Evolutionary conservation across 1,139 yeast species (phyloP), one percentile per base, ranked within the genome.

Genomic region (Saccharomycopsis hybrid): DNA sequence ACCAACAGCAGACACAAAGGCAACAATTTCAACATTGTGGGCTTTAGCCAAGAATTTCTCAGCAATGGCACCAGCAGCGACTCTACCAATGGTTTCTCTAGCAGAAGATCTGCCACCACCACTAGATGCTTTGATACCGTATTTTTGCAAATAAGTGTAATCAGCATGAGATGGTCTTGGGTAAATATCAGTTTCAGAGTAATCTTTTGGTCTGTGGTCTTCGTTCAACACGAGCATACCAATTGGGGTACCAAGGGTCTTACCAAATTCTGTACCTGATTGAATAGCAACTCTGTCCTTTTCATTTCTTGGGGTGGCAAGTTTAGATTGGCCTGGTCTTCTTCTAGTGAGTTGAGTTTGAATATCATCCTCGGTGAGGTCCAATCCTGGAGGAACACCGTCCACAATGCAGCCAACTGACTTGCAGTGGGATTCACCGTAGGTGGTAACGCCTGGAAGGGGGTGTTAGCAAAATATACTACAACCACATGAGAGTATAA

Each of bases 121-220:
- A n/a, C 39, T 36, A 36, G 39, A 36, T 5, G 39, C 39, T 24
- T 36, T 36, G 39, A 36, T 36, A 36, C 39, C 98, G 70, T 92
- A 92, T 69, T 92, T 92, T 58, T 78, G 76, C 62, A 87, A 75
- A 69, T 92, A 92, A 28, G 98, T 92, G 77, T 77, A 89, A 69
- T 92, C 98, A 13, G 98, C 98, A 68, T 92, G 98, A 43, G 96
- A 86, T 29, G 98, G 98, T 67, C 98, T 81, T 57, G 98, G 98
- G 72, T 83, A 92, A 57, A 85, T 76, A 64, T 90, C 97, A 66
- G 95, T 90, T 63, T 90, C 97, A 31, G 88, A 78, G 73, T 92
- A 92, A 68, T 92, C 98, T 58, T 88, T 80, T 18, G 98, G 98
- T 63, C 97, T 80, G 66, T 92, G 98, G 69, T 92, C 98, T 71